A percentile compares a stretch with the other conserved stretches of the same genome.
These are phyloP conservation scores for Kuraishia molischiana DNA, from an alignment of 805 yeast genomes.

Conservation along the genomic window DNA sequence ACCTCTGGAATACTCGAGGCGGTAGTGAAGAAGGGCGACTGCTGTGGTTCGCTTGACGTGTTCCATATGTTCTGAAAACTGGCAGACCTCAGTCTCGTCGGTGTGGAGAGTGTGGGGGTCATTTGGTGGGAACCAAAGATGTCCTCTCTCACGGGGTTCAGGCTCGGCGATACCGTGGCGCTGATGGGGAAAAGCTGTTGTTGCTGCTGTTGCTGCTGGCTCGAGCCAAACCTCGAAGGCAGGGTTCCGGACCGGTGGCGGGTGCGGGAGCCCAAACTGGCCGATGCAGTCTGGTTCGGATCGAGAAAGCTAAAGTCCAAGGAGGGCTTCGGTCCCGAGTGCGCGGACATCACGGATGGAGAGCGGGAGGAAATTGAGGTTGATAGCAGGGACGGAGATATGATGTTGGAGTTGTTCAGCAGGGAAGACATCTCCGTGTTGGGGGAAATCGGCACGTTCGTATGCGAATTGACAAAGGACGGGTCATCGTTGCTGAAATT, in stretches of 20 bases:
- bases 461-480: neutral
- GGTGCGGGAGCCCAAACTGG: conserved; percentile 30
- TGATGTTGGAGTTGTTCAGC: neutral
- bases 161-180: neutral
- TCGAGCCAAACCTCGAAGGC: conserved; percentile 47
- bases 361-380: neutral
- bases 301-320: neutral
- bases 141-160: neutral
- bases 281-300: neutral
- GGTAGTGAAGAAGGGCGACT: conserved; percentile 7
- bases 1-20: conserved; percentile 4
- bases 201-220: conserved; percentile 16
- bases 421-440: neutral
- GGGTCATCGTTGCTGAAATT: neutral
- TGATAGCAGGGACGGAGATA: neutral
- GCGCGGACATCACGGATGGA: neutral
- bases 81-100: conserved; percentile 41
- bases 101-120: conserved; percentile 5
- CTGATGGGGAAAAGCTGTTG: no score
- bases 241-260: conserved; percentile 75
- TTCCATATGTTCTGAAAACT: conserved; percentile 52
- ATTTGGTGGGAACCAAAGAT: neutral
- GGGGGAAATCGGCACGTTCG: no score
- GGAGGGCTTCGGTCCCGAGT: neutral
- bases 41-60: conserved; percentile 23